Conservation (phyloP, 257 asterid species). For the Petunia secreta region DNA sequence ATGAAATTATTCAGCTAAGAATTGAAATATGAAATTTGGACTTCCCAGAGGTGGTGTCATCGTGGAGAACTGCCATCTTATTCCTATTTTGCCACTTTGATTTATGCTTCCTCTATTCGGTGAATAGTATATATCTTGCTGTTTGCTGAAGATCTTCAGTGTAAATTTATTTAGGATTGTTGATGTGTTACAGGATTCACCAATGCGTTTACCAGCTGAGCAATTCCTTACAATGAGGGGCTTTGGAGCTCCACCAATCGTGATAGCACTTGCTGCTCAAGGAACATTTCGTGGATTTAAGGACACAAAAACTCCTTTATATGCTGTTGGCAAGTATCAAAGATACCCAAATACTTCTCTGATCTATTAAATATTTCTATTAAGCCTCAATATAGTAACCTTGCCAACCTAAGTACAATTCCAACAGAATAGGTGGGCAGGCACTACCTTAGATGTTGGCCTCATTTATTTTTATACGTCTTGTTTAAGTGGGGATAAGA, state of each 20-base stretch:
- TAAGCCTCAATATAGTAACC: not conserved
- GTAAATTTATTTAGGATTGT: constrained; percentile 20
- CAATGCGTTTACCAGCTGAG: constrained; percentile 89
- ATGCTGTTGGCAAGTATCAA: constrained; percentile 75
- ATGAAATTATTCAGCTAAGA: not conserved
- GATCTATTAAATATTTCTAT: not conserved
- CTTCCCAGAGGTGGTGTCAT: not conserved
- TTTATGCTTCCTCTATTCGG: not conserved
- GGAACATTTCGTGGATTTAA: constrained; percentile 96
- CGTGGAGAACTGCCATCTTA: not conserved
- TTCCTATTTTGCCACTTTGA: not conserved
- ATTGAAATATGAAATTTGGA: not conserved
- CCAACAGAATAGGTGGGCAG: not conserved
- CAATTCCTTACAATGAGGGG: constrained; percentile 84
- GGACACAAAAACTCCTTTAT: constrained; percentile 94
- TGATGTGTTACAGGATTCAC: constrained; percentile 69
- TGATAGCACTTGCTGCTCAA: constrained; percentile 93
- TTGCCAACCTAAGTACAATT: not conserved
- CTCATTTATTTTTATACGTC: not conserved
- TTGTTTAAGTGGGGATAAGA: not conserved
- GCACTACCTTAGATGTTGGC: not conserved
- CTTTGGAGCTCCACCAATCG: constrained; percentile 93
- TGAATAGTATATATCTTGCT: constrained; percentile 14
- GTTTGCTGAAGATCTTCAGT: constrained; percentile 20
- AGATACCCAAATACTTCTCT: not conserved